A percentile compares a stretch with the other conserved stretches of the same genome.
phyloP scores from a whole-genome alignment of 2,329 filamentous ascomycete genomes.

The Pseudogymnoascus sp. region DNA sequence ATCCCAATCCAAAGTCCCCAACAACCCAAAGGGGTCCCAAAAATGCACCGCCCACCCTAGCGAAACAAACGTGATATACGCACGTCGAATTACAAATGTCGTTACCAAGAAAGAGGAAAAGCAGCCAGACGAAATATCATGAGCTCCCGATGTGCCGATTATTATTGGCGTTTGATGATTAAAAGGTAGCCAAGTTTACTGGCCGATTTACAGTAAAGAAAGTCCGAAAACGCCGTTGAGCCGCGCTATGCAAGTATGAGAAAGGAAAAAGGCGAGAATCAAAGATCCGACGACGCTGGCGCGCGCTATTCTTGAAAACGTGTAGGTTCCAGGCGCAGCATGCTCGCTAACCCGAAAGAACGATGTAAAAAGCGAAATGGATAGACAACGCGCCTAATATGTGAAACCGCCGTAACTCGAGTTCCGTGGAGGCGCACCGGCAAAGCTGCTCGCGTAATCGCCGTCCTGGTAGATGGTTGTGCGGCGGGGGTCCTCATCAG shows the following conservation, averaged over 20 bases:
- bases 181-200: neutral
- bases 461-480: constrained; percentile 27
- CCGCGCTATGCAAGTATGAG: constrained; percentile 8
- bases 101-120: neutral
- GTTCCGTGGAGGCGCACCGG: constrained; percentile 21
- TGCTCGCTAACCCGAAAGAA: neutral
- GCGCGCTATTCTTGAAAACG: neutral
- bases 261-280: constrained; percentile 1
- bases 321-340: neutral
- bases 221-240: constrained; percentile 4
- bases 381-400: constrained; percentile 17
- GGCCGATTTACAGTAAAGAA: neutral
- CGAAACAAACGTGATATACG: constrained; percentile 1
- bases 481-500: constrained; percentile 27
- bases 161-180: neutral
- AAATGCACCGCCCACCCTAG: neutral
- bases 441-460: constrained; percentile 21
- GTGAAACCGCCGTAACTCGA: constrained; percentile 28
- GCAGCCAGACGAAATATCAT: neutral
- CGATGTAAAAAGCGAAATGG: neutral
- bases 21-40: neutral
- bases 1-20: neutral
- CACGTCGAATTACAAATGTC: neutral
- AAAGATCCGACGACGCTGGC: neutral
- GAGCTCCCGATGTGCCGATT: neutral